Conservation (phyloP, 2,329 filamentous ascomycete genomes). For the Chaetomiaceae sp. region DNA sequence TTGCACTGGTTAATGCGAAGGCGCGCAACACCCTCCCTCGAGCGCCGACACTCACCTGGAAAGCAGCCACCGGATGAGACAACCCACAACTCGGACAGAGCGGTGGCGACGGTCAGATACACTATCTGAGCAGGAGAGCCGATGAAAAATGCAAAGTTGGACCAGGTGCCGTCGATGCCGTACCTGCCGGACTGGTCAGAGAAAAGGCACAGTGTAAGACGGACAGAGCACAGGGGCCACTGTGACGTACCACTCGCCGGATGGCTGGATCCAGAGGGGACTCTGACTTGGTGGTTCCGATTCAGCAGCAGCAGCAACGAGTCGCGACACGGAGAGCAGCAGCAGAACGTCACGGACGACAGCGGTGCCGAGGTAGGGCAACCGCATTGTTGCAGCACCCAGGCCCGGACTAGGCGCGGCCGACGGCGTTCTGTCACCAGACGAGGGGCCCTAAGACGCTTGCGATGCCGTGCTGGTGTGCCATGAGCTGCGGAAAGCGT, state of each 20-base stretch:
- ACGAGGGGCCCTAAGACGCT: constrained; percentile 27
- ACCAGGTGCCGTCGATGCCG: constrained; percentile 68
- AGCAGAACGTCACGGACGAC: constrained; percentile 28
- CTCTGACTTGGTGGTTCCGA: constrained; percentile 4
- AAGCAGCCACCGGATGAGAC: constrained; percentile 56
- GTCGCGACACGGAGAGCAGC: constrained; percentile 21
- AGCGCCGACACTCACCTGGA: constrained; percentile 29
- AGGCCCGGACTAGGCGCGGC: constrained; percentile 19
- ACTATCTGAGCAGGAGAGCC: constrained; percentile 41
- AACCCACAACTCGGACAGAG: constrained; percentile 67
- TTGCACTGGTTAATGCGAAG: constrained; percentile 2
- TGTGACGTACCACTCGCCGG: constrained; percentile 27
- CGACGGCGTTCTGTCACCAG: constrained; percentile 22
- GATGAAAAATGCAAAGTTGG: constrained; percentile 58
- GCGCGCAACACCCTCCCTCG: neutral
- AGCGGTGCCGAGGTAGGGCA: constrained; percentile 25
- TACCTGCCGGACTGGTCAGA: constrained; percentile 41
- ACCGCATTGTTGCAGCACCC: constrained; percentile 31
- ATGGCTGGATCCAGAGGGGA: constrained; percentile 29
- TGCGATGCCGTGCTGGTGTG: constrained; percentile 23
- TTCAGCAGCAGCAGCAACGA: constrained; percentile 14
- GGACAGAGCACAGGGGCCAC: neutral
- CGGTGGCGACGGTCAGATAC: constrained; percentile 60
- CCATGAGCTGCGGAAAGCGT: constrained; percentile 25
- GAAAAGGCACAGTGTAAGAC: constrained; percentile 4